Conservation (phyloP, 768 basidiomycete genomes). For the Pholiota molesta region DNA sequence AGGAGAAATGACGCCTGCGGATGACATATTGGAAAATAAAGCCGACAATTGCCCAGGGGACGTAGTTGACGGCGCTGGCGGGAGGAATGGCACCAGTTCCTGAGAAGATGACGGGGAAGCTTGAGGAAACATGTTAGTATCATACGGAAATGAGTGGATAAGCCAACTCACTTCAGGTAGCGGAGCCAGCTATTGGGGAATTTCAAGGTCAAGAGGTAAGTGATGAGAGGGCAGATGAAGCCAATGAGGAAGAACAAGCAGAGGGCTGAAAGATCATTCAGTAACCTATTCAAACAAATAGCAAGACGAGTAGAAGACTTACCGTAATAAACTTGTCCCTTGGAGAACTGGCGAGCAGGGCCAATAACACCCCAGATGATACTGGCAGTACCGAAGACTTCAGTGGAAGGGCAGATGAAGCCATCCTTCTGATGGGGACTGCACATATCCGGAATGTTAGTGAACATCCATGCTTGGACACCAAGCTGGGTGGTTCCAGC, state of each 20-base stretch:
- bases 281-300: neutral
- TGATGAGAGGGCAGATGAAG: constrained; percentile 56
- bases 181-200: constrained; percentile 66
- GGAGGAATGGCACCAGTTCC: constrained; percentile 67
- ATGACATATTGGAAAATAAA: constrained; percentile 69
- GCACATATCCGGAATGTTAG: constrained; percentile 68
- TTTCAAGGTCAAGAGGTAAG: constrained; percentile 55
- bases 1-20: constrained; percentile 61
- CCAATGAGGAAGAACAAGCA: constrained; percentile 82
- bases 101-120: constrained; percentile 61
- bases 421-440: constrained; percentile 50
- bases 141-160: neutral
- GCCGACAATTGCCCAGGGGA: constrained; percentile 66
- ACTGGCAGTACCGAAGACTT: constrained; percentile 79
- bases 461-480: constrained; percentile 80
- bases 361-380: constrained; percentile 87
- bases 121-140: constrained; percentile 10
- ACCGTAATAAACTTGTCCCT: constrained; percentile 63
- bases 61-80: constrained; percentile 68
- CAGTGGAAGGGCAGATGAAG: constrained; percentile 71
- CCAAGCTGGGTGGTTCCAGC: constrained; percentile 76
- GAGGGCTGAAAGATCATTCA: constrained; percentile 38
- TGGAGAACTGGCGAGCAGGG: constrained; percentile 69
- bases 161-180: constrained; percentile 59
- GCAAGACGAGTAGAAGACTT: constrained; percentile 9